These are phyloP conservation scores for Bullera alba DNA, from an alignment of 768 basidiomycete species.

Conservation along the genomic window DNA sequence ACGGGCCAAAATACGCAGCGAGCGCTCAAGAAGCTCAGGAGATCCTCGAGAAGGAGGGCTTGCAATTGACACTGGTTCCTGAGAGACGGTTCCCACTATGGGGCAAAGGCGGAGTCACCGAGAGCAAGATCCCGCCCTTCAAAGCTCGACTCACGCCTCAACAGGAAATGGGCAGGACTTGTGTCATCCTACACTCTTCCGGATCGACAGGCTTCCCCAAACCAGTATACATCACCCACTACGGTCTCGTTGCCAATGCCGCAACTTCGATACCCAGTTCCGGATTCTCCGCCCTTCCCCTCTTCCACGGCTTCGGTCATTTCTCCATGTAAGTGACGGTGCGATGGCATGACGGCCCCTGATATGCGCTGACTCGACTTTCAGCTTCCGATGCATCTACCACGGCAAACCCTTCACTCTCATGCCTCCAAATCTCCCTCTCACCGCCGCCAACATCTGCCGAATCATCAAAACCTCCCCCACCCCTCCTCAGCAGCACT, in stretches of 20 bases:
- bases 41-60: constrained; percentile 34
- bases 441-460: constrained; percentile 39
- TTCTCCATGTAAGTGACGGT: constrained; percentile 40
- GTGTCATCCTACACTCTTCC: constrained; percentile 39
- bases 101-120: constrained; percentile 47
- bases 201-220: constrained; percentile 44
- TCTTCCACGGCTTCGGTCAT: constrained; percentile 43
- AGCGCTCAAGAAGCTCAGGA: constrained; percentile 46
- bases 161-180: constrained; percentile 27
- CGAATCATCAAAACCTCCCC: constrained; percentile 31
- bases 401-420: constrained; percentile 41
- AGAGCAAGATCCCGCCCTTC: constrained; percentile 25
- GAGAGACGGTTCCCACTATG: constrained; percentile 50
- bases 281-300: constrained; percentile 38
- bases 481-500: constrained; percentile 35
- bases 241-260: constrained; percentile 29
- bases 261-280: constrained; percentile 27
- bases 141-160: constrained; percentile 29
- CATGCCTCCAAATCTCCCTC: constrained; percentile 39
- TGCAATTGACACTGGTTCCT: constrained; percentile 23
- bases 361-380: neutral
- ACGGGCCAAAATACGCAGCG: constrained; percentile 46
- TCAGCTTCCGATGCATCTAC: constrained; percentile 42
- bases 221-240: constrained; percentile 40
- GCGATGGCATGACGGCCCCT: too few species aligned